Conservation (phyloP, 768 basidiomycete species). For the Zangia roseola region DNA sequence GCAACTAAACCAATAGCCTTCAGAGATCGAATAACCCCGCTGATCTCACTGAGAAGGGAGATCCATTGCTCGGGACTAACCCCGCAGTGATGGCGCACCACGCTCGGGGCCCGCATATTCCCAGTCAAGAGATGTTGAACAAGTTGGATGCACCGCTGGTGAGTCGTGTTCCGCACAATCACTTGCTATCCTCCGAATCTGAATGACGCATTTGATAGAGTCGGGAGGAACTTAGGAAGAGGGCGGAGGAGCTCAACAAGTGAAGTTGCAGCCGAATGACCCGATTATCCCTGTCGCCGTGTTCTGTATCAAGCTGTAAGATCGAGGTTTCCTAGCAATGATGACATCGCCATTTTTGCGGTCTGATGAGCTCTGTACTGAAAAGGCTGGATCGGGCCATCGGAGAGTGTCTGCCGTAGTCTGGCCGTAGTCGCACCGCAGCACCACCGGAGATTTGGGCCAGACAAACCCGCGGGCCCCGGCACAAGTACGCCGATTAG, state of each 20-base stretch:
- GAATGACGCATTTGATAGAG: slow-evolving; percentile 32
- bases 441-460: no score
- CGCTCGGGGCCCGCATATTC: slow-evolving; percentile 51
- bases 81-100: slow-evolving; percentile 45
- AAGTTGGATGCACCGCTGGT: slow-evolving; percentile 50
- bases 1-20: not conserved
- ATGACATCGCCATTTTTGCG: no score
- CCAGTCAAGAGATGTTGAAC: slow-evolving; percentile 41
- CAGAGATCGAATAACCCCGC: slow-evolving; percentile 63
- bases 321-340: no score
- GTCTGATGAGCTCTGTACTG: no score
- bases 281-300: no score
- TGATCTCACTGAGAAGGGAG: slow-evolving; percentile 42
- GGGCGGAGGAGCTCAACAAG: slow-evolving; percentile 49
- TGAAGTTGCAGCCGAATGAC: not conserved
- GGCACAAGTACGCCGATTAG: no score
- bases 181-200: not conserved
- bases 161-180: slow-evolving; percentile 13
- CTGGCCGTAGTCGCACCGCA: no score
- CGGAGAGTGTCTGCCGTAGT: no score
- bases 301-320: no score
- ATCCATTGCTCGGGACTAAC: slow-evolving; percentile 35
- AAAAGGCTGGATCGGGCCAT: no score
- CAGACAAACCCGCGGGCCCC: no score
- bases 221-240: slow-evolving; percentile 48